Evolutionary conservation across 495 filamentous ascomycete species (phyloP), one percentile per base, ranked within the genome.

Genomic region (Apiosordaria backusii): DNA sequence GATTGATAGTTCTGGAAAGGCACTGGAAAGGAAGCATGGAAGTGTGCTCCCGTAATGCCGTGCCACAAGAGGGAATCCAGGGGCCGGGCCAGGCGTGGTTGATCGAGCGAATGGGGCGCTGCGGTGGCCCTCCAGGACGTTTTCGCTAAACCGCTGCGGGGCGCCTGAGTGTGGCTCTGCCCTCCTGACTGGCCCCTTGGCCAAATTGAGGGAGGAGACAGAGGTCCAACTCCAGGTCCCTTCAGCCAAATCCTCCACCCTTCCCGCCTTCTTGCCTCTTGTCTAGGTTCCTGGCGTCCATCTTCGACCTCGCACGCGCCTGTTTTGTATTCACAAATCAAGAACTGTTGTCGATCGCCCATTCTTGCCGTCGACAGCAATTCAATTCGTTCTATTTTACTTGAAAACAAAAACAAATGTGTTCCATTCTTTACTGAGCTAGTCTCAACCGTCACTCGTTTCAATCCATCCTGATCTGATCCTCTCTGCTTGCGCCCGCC

Each of bases 101-200:
- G 59, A 25, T 66, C 65, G 53, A 65, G 65, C 67, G 50, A 77
- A 77, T 77, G 26, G 55, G 65, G 61, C 63, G 57, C 60, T n/a
- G 40, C 15, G 22, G 24, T 74, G 63, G 54, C 67, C 66, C 70
- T 68, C 68, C 67, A 66, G 24, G 21, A 65, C 58, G 73, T 75
- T 72, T 77, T 73, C 35, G 73, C 70, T 71, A 73, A 73, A 73
- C 61, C 60, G 59, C 67, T 64, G 62, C 67, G 66, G 68, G 62
- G 63, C 73, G 64, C 70, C 69, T 67, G 50, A 52, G 61, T 67
- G 60, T 68, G 65, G 64, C 69, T 67, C 70, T 63, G 73, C 67
- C 52, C 29, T 54, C 67, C 67, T 64, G 61, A 61, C 53, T 71
- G 72, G 70, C 66, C 73, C 73, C 71, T 75, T 75, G 68, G 70